Conservation (phyloP, 768 basidiomycete genomes). For the Lentinula edodes region DNA sequence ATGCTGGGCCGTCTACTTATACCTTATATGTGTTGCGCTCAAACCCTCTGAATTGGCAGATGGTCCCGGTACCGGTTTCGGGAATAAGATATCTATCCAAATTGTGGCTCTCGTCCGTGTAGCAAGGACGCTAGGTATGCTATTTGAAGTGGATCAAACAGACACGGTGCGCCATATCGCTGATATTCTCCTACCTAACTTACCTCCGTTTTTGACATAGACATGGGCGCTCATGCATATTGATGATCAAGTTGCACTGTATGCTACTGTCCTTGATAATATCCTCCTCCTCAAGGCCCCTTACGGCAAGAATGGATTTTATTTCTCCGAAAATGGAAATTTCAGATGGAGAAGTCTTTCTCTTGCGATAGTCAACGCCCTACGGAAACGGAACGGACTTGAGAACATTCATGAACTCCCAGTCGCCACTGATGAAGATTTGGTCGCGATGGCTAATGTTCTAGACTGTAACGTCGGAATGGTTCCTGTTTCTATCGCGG, state of each 20-base stretch:
- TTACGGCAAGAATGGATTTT: constrained; percentile 8
- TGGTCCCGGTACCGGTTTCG: constrained; percentile 9
- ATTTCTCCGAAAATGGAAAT: constrained; percentile 11
- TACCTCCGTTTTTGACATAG: background rate
- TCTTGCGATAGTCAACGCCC: constrained; percentile 1
- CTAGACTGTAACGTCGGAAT: background rate
- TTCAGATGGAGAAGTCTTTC: constrained; percentile 11
- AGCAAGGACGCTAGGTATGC: constrained; percentile 2
- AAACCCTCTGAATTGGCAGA: background rate
- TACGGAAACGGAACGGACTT: background rate
- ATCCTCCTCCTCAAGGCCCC: constrained; percentile 4
- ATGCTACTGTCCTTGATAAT: constrained; percentile 1
- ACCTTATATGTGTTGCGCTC: background rate
- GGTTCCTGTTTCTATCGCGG: constrained; percentile 9
- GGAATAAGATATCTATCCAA: constrained; percentile 11
- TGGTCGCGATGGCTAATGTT: constrained; percentile 4
- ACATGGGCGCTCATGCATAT: constrained; percentile 9
- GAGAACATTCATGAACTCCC: background rate
- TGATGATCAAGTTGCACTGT: background rate
- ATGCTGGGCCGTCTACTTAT: background rate
- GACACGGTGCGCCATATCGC: background rate
- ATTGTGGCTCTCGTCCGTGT: constrained; percentile 8
- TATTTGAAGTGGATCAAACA: constrained; percentile 5
- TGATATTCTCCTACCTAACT: background rate
- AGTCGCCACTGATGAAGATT: constrained; percentile 6